These are phyloP conservation scores for Lablab purpureus DNA, from an alignment of 306 rosid species.

Conservation along the genomic window DNA sequence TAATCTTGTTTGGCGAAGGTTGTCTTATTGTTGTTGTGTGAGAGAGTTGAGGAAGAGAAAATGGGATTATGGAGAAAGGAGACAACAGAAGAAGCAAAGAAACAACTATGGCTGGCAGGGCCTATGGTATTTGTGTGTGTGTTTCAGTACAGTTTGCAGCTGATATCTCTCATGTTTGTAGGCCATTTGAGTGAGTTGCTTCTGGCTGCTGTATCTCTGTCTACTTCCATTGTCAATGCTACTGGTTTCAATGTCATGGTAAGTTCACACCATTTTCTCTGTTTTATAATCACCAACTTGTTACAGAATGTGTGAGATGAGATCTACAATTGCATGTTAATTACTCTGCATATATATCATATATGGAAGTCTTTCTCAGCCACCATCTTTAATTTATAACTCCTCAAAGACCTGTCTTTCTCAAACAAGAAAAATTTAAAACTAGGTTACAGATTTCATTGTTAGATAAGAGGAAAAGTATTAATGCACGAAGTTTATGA, in stretches of 20 bases:
- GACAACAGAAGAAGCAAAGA: conserved; percentile 58
- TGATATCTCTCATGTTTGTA: conserved; percentile 50
- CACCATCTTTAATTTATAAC: not conserved
- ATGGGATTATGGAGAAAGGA: conserved; percentile 33
- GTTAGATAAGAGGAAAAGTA: not conserved
- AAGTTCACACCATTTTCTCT: not conserved
- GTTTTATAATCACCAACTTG: too few relatives aligned
- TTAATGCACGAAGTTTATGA: not conserved
- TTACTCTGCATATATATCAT: too few relatives aligned
- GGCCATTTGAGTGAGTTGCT: conserved; percentile 51
- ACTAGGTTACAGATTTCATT: not conserved
- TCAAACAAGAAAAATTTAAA: not conserved
- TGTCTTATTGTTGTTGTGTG: not conserved
- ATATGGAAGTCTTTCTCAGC: not conserved
- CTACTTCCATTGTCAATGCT: conserved; percentile 45
- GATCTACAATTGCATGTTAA: not conserved
- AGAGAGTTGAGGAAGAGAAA: conserved; percentile 11
- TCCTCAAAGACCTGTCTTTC: not conserved
- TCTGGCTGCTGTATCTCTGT: conserved; percentile 51
- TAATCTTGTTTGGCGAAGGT: not conserved
- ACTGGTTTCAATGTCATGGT: conserved; percentile 48
- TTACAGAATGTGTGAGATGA: not conserved
- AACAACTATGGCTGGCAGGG: conserved; percentile 81
- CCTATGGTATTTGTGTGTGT: conserved; percentile 60
- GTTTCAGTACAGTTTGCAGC: conserved; percentile 40